Evolutionary conservation across 768 basidiomycete species (phyloP).

Genomic region (Boletus tomentosulus): DNA sequence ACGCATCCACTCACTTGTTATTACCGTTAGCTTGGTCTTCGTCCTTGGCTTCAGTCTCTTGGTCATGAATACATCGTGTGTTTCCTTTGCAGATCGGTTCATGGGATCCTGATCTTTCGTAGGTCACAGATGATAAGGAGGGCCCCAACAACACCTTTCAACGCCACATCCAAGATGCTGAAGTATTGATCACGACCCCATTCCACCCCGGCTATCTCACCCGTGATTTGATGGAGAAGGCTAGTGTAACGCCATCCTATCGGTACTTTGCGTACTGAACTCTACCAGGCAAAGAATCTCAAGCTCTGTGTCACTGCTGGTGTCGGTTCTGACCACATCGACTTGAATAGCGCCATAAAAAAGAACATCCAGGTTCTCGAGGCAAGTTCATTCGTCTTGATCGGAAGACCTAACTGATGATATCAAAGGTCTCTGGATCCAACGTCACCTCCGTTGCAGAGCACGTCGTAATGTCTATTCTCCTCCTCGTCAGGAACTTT

Average conservation of each 20-base stretch:
- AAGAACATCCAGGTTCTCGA: slow-evolving; percentile 76
- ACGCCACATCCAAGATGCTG: slow-evolving; percentile 74
- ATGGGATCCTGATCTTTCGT: not conserved
- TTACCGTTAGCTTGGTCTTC: slow-evolving; percentile 57
- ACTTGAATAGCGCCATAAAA: slow-evolving; percentile 81
- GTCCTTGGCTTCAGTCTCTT: slow-evolving; percentile 59
- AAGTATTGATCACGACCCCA: slow-evolving; percentile 75
- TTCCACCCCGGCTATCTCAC: slow-evolving; percentile 85
- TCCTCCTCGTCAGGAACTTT: slow-evolving; percentile 87
- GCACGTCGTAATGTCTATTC: slow-evolving; percentile 85
- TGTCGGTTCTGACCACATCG: slow-evolving; percentile 86
- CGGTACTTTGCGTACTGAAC: not conserved
- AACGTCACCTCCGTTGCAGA: slow-evolving; percentile 90
- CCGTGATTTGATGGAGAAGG: slow-evolving; percentile 63
- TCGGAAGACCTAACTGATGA: not conserved
- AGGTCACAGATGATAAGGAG: slow-evolving; percentile 79
- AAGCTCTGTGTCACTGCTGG: slow-evolving; percentile 87
- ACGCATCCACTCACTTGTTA: not conserved
- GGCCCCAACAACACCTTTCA: slow-evolving; percentile 75
- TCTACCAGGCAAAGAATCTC: slow-evolving; percentile 70
- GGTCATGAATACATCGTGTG: slow-evolving; percentile 76
- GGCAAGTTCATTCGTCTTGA: not conserved
- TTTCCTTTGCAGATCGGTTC: not conserved
- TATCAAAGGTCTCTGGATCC: slow-evolving; percentile 64
- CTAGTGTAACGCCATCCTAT: slow-evolving; percentile 8